These are phyloP conservation scores for Kazachstania martiniae DNA, from an alignment of 805 yeast species.

Conservation along the genomic window DNA sequence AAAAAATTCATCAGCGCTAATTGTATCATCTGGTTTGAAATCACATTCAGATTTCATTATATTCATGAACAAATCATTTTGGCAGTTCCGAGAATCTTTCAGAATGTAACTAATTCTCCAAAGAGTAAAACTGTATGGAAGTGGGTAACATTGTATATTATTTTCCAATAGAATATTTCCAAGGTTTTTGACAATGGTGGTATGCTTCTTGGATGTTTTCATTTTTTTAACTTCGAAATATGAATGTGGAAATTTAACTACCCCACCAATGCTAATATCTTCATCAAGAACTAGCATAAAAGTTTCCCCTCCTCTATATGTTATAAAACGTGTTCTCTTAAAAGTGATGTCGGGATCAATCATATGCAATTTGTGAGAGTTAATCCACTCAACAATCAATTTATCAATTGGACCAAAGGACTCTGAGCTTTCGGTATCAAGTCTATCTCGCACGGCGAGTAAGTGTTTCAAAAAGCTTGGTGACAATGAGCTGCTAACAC, in stretches of 20 bases:
- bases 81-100: no score
- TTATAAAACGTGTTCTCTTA: constrained; percentile 22
- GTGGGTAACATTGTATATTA: constrained; percentile 1
- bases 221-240: constrained; percentile 12
- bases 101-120: no score
- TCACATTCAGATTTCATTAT: not conserved
- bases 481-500: constrained; percentile 9
- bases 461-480: not conserved
- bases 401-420: constrained; percentile 11
- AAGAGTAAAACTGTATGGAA: no score
- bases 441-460: not conserved
- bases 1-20: constrained; percentile 16
- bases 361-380: constrained; percentile 10
- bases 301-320: constrained; percentile 4
- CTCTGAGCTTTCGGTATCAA: constrained; percentile 1
- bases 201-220: not conserved
- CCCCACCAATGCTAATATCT: constrained; percentile 9
- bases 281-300: constrained; percentile 20
- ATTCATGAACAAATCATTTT: no score
- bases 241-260: constrained; percentile 11
- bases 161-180: no score
- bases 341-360: constrained; percentile 9
- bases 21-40: constrained; percentile 3
- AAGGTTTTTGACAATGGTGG: no score
- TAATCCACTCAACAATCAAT: constrained; percentile 21